Conservation (phyloP, 257 asterid genomes). For the Petunia secreta region DNA sequence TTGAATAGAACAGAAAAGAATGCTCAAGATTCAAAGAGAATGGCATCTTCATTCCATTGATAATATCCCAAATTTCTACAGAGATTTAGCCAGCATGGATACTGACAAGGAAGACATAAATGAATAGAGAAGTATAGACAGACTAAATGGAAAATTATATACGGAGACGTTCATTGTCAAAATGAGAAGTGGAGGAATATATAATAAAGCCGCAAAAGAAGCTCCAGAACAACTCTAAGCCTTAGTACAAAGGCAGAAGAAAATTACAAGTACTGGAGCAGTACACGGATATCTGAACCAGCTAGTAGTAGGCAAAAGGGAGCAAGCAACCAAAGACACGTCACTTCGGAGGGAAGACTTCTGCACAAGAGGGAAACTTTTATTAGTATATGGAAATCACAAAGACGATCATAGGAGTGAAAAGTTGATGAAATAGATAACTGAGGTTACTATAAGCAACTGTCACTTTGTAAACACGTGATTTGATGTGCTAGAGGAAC, state of each 20-base stretch:
- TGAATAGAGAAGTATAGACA: neutral
- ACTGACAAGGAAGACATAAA: neutral
- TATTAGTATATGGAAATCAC: slow-evolving; percentile 3
- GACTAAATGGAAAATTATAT: slow-evolving; percentile 1
- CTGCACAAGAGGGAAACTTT: slow-evolving; percentile 28
- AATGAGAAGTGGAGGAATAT: neutral
- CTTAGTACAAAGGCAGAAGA: slow-evolving; percentile 17
- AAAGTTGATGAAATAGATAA: slow-evolving; percentile 1
- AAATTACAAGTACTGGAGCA: slow-evolving; percentile 19
- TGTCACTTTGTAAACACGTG: neutral
- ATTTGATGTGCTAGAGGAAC: neutral
- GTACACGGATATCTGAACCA: slow-evolving; percentile 24
- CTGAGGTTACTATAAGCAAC: slow-evolving; percentile 12
- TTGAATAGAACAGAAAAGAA: neutral
- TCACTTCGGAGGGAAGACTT: slow-evolving; percentile 3
- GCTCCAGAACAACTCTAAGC: slow-evolving; percentile 19
- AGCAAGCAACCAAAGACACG: slow-evolving; percentile 25
- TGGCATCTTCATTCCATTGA: neutral
- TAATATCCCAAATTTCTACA: slow-evolving; percentile 10
- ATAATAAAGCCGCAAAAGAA: neutral
- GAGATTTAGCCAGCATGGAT: neutral
- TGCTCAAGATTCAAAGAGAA: neutral
- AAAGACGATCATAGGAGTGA: neutral
- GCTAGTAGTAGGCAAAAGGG: slow-evolving; percentile 19
- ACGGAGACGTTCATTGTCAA: slow-evolving; percentile 19